Evolutionary conservation across 2,329 filamentous ascomycete genomes (phyloP), one percentile per base, ranked within the genome.

Genomic region (Phialemonium atrogriseum): DNA sequence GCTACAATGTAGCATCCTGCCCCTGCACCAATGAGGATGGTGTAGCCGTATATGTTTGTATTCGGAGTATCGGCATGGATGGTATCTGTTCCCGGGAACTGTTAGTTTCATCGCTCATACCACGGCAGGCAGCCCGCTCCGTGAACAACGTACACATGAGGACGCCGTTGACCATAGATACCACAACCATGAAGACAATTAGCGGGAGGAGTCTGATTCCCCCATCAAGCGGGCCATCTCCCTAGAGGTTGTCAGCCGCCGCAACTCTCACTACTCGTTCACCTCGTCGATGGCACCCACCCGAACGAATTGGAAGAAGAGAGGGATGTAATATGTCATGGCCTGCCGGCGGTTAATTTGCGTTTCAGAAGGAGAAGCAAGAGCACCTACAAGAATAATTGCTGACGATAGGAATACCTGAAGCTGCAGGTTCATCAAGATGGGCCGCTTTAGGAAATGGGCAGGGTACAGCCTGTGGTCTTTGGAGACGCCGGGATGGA

Each of bases 241-340:
- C n/a, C n/a, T n/a, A n/a, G n/a, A 38, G 30, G 9, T 34, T 35
- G 7, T 25, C 7, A 65, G 46, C 5, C 65, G 43, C 7, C 54
- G 48, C 1, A 63, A 51, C 1, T 50, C 55, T 9, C 59, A 48
- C 10, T 48, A n/a, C n/a, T n/a, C n/a, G n/a, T n/a, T n/a, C n/a
- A n/a, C n/a, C n/a, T n/a, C n/a, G n/a, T n/a, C 33, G 7, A 63
- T 43, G 5, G 56, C 52, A 1, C 38, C 65, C 8, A 53, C 54
- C 4, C 49, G 49, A 0, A 53, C 53, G 43, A 71, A 72, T 39
- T 66, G 61, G 45, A 71, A 73, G 46, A 58, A 70, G 2, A 72
- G 45, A 0, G 68, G 68, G n/a, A 71, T 58, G 44, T 63, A n/a
- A n/a, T n/a, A n/a, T n/a, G n/a, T n/a, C n/a, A n/a, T n/a, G n/a